Percentiles rank a stretch among this genome's conserved stretches.
Evolutionary conservation across 2,329 filamentous ascomycete genomes (phyloP).

Genomic region (Pseudocercospora eumusae): DNA sequence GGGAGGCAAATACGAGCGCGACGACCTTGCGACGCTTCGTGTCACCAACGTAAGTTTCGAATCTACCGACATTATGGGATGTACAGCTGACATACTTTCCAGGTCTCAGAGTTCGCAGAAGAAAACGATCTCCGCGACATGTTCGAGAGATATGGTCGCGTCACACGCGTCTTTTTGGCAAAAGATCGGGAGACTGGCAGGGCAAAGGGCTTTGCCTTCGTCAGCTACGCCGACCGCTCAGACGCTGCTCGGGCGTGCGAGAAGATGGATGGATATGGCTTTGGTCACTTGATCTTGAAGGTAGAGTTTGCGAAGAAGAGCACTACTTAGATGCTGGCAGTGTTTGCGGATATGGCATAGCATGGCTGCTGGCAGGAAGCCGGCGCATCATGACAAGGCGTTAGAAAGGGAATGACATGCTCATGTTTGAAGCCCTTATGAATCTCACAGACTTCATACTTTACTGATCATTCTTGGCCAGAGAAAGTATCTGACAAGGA

Average conservation of each 20-base stretch:
- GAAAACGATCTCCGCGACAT: slow-evolving; percentile 93
- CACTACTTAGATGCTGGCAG: slow-evolving; percentile 25
- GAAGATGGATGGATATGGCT: slow-evolving; percentile 96
- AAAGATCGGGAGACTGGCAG: slow-evolving; percentile 95
- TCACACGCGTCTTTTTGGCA: slow-evolving; percentile 95
- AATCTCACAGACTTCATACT: neutral
- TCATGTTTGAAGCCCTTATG: neutral
- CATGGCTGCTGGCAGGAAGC: neutral
- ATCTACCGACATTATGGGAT: neutral
- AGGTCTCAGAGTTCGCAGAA: slow-evolving; percentile 97
- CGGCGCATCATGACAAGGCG: neutral
- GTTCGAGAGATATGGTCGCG: slow-evolving; percentile 95
- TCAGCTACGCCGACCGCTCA: slow-evolving; percentile 86
- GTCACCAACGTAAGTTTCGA: slow-evolving; percentile 84
- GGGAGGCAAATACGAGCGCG: slow-evolving; percentile 91
- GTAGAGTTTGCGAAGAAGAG: slow-evolving; percentile 81
- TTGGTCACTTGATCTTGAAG: slow-evolving; percentile 81
- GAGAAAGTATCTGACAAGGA: no score
- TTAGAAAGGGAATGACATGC: neutral
- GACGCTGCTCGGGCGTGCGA: slow-evolving; percentile 91
- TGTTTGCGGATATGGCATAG: neutral
- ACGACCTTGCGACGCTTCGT: slow-evolving; percentile 92
- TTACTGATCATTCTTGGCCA: neutral
- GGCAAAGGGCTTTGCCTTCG: slow-evolving; percentile 98
- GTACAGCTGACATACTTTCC: slow-evolving; percentile 37